Evolutionary conservation across 176 grass and related monocot species (phyloP).

Genomic region (Leersia perrieri): DNA sequence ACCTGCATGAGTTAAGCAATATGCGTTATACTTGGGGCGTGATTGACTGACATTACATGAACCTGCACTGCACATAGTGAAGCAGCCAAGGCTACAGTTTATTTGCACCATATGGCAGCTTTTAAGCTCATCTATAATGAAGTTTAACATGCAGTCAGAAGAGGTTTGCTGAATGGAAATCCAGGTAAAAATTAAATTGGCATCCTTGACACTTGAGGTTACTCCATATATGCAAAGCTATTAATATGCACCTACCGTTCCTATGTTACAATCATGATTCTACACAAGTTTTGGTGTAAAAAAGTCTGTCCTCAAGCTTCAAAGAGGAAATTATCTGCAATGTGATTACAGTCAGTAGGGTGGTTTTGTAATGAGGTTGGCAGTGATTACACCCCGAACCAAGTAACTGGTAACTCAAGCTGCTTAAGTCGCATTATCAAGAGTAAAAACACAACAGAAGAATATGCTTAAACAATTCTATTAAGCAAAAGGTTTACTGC

Average conservation of each 20-base stretch:
- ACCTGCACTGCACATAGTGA: neutral
- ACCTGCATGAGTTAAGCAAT: slow-evolving; percentile 39
- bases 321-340: neutral
- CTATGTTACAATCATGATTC: neutral
- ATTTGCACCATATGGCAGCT: too few species aligned
- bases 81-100: neutral
- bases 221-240: neutral
- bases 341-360: neutral
- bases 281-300: neutral
- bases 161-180: neutral
- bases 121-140: neutral
- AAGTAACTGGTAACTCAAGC: neutral
- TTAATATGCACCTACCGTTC: neutral
- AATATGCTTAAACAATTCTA: neutral
- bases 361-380: neutral
- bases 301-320: neutral
- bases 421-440: neutral
- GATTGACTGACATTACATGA: neutral
- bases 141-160: neutral
- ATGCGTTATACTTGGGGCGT: neutral
- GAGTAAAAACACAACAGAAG: neutral
- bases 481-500: neutral
- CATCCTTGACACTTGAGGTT: neutral
- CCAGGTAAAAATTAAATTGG: neutral
- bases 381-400: too few species aligned